Evolutionary conservation across 306 rosid species (phyloP).

Genomic region (Pueraria montana): DNA sequence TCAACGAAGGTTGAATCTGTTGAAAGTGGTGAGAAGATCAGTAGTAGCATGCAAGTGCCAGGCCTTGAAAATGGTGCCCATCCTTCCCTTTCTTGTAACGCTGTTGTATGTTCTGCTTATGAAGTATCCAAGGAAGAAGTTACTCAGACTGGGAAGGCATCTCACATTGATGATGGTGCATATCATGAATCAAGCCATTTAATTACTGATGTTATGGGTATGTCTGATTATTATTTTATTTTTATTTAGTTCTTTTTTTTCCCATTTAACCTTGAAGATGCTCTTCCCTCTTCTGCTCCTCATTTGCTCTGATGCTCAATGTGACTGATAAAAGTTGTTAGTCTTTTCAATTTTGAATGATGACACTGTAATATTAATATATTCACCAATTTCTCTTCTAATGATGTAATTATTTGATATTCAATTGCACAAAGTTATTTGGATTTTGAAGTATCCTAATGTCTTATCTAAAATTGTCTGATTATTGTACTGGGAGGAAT

Average conservation of each 20-base stretch:
- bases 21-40: constrained; percentile 92
- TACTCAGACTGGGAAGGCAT: constrained; percentile 74
- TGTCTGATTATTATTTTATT: constrained; percentile 10
- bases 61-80: constrained; percentile 65
- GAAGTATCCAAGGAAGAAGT: constrained; percentile 79
- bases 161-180: constrained; percentile 63
- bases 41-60: constrained; percentile 66
- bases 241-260: constrained; percentile 8
- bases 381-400: not conserved
- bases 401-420: constrained; percentile 31
- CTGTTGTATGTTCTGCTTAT: constrained; percentile 72
- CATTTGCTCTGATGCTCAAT: constrained; percentile 19
- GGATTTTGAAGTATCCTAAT: constrained; percentile 21
- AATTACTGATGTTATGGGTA: constrained; percentile 67
- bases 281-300: not conserved
- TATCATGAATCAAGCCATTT: constrained; percentile 65
- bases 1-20: constrained; percentile 88
- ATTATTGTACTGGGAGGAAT: constrained; percentile 29
- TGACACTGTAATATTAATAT: constrained; percentile 24
- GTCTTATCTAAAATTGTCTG: constrained; percentile 17
- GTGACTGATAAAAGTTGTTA: constrained; percentile 39
- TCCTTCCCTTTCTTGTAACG: constrained; percentile 90
- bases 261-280: constrained; percentile 31
- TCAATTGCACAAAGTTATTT: constrained; percentile 29
- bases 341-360: constrained; percentile 22